Conservation (phyloP, 805 yeast genomes). For the Starmerella vaccinii region DNA sequence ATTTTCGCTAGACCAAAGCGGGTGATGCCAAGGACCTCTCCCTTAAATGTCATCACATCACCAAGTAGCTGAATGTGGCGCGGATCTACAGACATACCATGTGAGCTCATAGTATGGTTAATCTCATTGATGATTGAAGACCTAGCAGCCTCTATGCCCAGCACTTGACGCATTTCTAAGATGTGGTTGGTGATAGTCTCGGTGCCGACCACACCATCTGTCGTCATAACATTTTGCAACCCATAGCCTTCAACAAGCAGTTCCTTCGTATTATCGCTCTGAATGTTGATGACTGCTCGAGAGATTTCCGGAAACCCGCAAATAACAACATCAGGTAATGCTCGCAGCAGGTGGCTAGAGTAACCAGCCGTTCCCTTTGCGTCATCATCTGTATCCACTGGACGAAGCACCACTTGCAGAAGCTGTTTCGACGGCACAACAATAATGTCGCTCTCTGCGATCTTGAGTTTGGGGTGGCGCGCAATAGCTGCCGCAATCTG, state of each 20-base stretch:
- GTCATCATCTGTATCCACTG: conserved; percentile 7
- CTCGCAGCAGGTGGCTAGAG: conserved; percentile 55
- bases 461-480: conserved; percentile 81
- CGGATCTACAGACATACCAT: conserved; percentile 99
- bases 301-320: conserved; percentile 87
- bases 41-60: conserved; percentile 98
- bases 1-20: conserved; percentile 95
- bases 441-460: conserved; percentile 59
- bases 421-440: conserved; percentile 56
- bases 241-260: conserved; percentile 97
- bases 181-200: conserved; percentile 87
- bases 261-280: conserved; percentile 72
- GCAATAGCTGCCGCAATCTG: conserved; percentile 77
- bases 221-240: conserved; percentile 86
- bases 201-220: conserved; percentile 89
- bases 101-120: conserved; percentile 95
- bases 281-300: conserved; percentile 91
- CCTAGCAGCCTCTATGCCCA: conserved; percentile 98
- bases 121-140: conserved; percentile 86
- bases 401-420: conserved; percentile 25
- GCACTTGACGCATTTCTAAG: conserved; percentile 73
- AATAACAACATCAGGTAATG: conserved; percentile 76
- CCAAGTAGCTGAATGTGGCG: conserved; percentile 96
- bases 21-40: conserved; percentile 95
- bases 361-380: conserved; percentile 20